Conservation (phyloP, 768 basidiomycete genomes). For the Pulveroboletus ravenelii region DNA sequence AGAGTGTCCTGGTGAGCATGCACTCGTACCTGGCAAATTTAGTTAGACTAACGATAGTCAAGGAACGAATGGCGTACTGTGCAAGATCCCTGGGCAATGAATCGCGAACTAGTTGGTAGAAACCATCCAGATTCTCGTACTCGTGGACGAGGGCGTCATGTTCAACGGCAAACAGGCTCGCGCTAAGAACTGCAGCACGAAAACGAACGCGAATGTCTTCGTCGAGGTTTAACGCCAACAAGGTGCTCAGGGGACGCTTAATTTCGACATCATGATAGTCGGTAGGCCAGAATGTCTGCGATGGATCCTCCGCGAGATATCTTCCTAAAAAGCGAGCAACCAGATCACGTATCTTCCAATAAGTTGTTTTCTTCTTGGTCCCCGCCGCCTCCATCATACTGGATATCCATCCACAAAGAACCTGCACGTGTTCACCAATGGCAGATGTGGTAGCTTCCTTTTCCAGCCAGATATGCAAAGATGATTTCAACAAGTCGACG, state of each 20-base stretch:
- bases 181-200: constrained; percentile 58
- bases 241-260: constrained; percentile 40
- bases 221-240: constrained; percentile 58
- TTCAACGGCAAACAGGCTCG: constrained; percentile 50
- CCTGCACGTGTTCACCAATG: constrained; percentile 41
- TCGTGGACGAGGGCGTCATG: constrained; percentile 27
- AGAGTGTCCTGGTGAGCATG: constrained; percentile 69
- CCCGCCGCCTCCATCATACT: constrained; percentile 35
- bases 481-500: constrained; percentile 61
- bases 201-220: constrained; percentile 82
- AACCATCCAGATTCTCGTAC: constrained; percentile 21
- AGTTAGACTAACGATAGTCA: constrained; percentile 8
- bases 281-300: constrained; percentile 44
- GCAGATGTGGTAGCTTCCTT: constrained; percentile 29
- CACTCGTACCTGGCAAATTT: constrained; percentile 54
- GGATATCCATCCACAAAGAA: constrained; percentile 54
- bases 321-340: constrained; percentile 60
- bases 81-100: constrained; percentile 42
- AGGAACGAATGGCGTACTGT: constrained; percentile 38
- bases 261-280: constrained; percentile 25
- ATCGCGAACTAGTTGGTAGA: constrained; percentile 46
- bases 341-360: constrained; percentile 66
- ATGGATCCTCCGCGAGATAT: constrained; percentile 59
- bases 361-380: constrained; percentile 38
- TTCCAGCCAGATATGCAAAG: constrained; percentile 54